Evolutionary conservation across 495 filamentous ascomycete species (phyloP).

Genomic region (Podospora comata): DNA sequence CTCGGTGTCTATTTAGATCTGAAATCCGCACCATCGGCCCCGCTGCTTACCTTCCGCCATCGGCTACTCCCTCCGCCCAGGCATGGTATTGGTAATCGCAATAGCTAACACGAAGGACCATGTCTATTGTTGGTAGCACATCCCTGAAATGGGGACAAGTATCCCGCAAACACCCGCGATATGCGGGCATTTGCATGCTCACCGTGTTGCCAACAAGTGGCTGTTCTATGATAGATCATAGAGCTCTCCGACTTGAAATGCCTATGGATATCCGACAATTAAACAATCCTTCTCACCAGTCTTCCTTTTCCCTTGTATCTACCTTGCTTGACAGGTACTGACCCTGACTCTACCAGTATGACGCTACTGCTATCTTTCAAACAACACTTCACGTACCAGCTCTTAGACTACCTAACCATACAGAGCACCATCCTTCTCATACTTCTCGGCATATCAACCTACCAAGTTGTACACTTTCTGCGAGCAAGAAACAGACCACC

Average conservation of each 20-base stretch:
- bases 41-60: conserved; percentile 1
- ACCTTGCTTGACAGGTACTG: not conserved
- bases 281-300: not conserved
- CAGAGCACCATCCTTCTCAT: not conserved
- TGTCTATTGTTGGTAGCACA: not conserved
- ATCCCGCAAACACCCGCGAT: not conserved
- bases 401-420: not conserved
- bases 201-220: not conserved
- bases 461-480: not conserved
- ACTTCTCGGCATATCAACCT: not conserved
- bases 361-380: not conserved
- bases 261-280: not conserved
- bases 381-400: not conserved
- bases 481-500: conserved; percentile 16
- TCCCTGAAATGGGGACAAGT: not conserved
- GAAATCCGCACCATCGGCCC: not conserved
- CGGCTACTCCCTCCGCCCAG: not conserved
- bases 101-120: not conserved
- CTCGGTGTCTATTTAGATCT: not conserved
- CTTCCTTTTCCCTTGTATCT: not conserved
- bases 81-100: not conserved
- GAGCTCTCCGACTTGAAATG: not conserved
- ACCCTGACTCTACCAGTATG: not conserved
- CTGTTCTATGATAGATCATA: not conserved
- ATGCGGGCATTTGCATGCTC: not conserved